phyloP scores from a whole-genome alignment of 768 basidiomycete genomes.

The Tremella mesenterica region DNA sequence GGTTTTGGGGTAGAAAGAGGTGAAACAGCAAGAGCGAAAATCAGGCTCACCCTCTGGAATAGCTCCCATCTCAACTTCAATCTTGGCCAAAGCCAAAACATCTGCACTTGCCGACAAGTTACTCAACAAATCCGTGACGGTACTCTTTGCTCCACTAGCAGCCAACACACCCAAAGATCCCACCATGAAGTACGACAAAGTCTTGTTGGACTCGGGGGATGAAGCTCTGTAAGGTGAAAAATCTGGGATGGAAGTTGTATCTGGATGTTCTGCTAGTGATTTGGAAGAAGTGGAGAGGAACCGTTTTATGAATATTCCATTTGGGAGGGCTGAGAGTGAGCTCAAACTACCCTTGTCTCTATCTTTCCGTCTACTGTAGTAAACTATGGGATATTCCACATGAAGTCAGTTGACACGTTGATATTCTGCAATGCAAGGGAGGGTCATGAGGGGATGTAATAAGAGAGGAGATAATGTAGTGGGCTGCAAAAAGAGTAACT shows the following conservation, averaged over 20 bases:
- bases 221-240: constrained; percentile 72
- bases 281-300: constrained; percentile 66
- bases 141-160: constrained; percentile 87
- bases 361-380: neutral
- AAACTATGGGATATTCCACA: too few species aligned
- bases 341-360: neutral
- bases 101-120: constrained; percentile 97
- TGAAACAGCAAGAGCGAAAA: constrained; percentile 36
- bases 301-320: constrained; percentile 53
- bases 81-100: constrained; percentile 94
- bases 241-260: constrained; percentile 69
- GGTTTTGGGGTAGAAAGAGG: neutral
- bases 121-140: constrained; percentile 83
- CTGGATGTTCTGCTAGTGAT: constrained; percentile 34
- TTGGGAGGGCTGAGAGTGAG: constrained; percentile 50
- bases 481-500: neutral
- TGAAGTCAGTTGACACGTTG: too few species aligned
- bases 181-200: constrained; percentile 49
- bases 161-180: constrained; percentile 77
- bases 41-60: constrained; percentile 81
- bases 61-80: constrained; percentile 77
- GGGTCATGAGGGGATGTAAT: too few species aligned
- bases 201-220: constrained; percentile 46
- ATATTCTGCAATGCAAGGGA: too few species aligned
- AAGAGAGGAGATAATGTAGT: too few species aligned